phyloP scores from a whole-genome alignment of 768 basidiomycete species.

The Asterophora lycoperdoides region DNA sequence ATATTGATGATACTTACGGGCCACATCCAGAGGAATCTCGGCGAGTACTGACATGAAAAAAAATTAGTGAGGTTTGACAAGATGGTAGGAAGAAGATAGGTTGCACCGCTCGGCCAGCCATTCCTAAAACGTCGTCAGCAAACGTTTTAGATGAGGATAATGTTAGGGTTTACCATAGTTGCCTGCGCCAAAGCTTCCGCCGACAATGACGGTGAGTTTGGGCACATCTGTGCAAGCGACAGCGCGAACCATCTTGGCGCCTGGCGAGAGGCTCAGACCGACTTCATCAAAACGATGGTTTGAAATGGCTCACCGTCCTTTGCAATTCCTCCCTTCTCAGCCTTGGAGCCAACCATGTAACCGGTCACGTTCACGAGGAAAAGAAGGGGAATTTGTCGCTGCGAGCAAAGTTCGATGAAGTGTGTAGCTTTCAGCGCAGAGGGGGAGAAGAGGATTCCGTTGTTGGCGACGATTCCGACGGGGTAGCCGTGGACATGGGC shows the following conservation, averaged over 20 bases:
- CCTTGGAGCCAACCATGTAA: constrained; percentile 97
- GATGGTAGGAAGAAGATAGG: constrained; percentile 14
- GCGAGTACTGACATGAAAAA: constrained; percentile 65
- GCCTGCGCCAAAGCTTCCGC: constrained; percentile 92
- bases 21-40: constrained; percentile 98
- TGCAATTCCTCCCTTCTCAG: constrained; percentile 90
- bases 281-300: background rate
- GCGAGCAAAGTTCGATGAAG: constrained; percentile 92
- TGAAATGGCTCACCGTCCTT: constrained; percentile 60
- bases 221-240: constrained; percentile 93
- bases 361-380: constrained; percentile 97
- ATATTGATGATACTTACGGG: constrained; percentile 50
- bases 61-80: constrained; percentile 2
- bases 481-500: constrained; percentile 85
- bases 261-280: constrained; percentile 21
- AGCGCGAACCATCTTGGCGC: constrained; percentile 95
- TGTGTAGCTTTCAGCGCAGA: constrained; percentile 93
- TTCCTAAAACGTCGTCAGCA: constrained; percentile 39
- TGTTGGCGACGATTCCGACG: constrained; percentile 92
- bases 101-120: constrained; percentile 88
- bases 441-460: constrained; percentile 91
- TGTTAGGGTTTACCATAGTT: constrained; percentile 69
- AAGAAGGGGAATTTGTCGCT: constrained; percentile 81
- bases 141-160: background rate
- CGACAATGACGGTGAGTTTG: constrained; percentile 89